phyloP scores from a whole-genome alignment of 331 rosid genomes.

The Quercus tomentella region DNA sequence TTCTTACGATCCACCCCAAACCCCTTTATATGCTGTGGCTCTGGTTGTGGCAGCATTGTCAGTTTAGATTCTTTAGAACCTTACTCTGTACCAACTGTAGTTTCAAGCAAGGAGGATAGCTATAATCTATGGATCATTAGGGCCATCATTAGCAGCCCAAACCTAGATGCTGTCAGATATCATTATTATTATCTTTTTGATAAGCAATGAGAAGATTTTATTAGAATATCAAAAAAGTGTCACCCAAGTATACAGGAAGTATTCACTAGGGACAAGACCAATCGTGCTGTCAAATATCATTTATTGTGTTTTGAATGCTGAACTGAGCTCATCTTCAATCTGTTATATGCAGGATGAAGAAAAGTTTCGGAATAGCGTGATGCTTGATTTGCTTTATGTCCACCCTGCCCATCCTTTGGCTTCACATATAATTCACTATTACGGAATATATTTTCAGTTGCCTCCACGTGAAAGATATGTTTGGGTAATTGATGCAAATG shows the following conservation, averaged over 20 bases:
- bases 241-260: too few relatives aligned
- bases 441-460: slow-evolving; percentile 32
- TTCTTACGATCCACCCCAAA: background rate
- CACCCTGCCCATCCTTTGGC: slow-evolving; percentile 59
- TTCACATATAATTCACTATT: slow-evolving; percentile 39
- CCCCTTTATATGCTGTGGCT: background rate
- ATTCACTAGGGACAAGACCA: too few relatives aligned
- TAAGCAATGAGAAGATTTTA: too few relatives aligned
- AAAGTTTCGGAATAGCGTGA: slow-evolving; percentile 59
- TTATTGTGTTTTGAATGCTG: slow-evolving; percentile 9
- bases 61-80: background rate
- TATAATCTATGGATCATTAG: background rate
- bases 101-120: slow-evolving; percentile 3
- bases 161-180: background rate
- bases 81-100: background rate
- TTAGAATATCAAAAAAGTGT: too few relatives aligned
- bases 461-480: slow-evolving; percentile 35
- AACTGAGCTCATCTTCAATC: slow-evolving; percentile 17
- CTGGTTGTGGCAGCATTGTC: background rate
- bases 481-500: slow-evolving; percentile 40
- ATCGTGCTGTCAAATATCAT: background rate
- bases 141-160: background rate
- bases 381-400: slow-evolving; percentile 82
- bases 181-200: background rate
- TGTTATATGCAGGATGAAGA: slow-evolving; percentile 71